phyloP scores from a whole-genome alignment of 2,329 filamentous ascomycete genomes.

The Cercospora zeina region DNA sequence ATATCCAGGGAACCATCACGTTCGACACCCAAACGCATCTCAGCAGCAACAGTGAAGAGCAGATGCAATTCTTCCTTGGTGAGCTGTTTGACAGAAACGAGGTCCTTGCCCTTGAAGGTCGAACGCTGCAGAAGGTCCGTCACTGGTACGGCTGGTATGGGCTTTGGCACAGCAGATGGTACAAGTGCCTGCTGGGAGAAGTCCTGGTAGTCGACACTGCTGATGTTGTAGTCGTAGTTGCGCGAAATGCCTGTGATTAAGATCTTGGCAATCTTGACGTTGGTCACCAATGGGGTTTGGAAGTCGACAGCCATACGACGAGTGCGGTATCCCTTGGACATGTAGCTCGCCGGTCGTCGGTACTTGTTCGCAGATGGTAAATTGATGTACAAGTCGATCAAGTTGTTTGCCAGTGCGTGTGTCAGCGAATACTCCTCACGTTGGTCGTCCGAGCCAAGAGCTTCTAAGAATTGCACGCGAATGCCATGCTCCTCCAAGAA shows the following conservation, averaged over 20 bases:
- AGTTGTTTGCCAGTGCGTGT: constrained; percentile 94
- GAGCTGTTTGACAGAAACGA: constrained; percentile 91
- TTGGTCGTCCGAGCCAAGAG: constrained; percentile 75
- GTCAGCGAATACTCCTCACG: constrained; percentile 96
- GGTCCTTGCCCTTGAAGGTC: constrained; percentile 83
- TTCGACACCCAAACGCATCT: constrained; percentile 95
- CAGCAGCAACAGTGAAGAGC: constrained; percentile 93
- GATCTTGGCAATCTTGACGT: constrained; percentile 99
- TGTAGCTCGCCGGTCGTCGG: constrained; percentile 93
- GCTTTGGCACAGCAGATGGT: constrained; percentile 33
- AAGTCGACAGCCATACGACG: constrained; percentile 97
- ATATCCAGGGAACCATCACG: constrained; percentile 85
- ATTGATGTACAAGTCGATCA: constrained; percentile 99
- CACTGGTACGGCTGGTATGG: constrained; percentile 60
- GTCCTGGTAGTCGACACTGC: constrained; percentile 84
- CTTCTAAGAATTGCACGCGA: constrained; percentile 89
- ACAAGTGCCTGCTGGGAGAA: constrained; percentile 54
- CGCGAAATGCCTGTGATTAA: constrained; percentile 90
- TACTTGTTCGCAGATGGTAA: constrained; percentile 98
- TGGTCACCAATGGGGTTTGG: constrained; percentile 94
- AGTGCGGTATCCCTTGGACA: constrained; percentile 96
- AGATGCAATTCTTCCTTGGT: constrained; percentile 82
- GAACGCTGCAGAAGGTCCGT: constrained; percentile 74
- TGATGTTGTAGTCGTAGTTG: constrained; percentile 80
- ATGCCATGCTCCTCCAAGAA: constrained; percentile 93